Conservation (phyloP, 345 rosid genomes). For the Eutrema heterophyllum region DNA sequence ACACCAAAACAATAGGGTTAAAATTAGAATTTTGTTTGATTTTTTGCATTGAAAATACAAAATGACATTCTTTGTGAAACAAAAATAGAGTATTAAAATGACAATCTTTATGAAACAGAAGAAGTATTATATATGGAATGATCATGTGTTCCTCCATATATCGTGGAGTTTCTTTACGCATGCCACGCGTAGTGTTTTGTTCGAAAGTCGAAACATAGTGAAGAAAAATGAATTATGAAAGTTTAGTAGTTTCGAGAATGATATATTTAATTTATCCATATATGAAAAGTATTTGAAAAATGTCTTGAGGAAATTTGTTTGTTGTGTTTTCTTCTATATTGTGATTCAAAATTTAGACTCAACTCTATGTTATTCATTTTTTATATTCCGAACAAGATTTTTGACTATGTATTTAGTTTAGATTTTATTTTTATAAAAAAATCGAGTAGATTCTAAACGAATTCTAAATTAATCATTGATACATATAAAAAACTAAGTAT, state of each 20-base stretch:
- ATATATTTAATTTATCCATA: neutral
- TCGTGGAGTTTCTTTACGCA: slow-evolving; percentile 1
- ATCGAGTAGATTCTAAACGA: neutral
- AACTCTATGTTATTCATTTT: neutral
- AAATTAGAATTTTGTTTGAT: too few species aligned
- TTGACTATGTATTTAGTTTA: neutral
- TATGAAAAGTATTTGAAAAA: neutral
- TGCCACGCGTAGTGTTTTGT: slow-evolving; percentile 12
- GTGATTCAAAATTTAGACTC: neutral
- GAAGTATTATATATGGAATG: slow-evolving; percentile 3
- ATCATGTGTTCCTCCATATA: slow-evolving; percentile 25
- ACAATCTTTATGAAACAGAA: too few species aligned
- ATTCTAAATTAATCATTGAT: neutral
- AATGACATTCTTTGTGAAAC: too few species aligned
- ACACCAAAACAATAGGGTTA: too few species aligned
- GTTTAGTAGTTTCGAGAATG: slow-evolving; percentile 19
- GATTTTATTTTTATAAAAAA: too few species aligned
- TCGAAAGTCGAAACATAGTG: neutral
- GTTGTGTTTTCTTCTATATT: neutral
- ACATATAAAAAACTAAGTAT: too few species aligned
- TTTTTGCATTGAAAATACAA: too few species aligned
- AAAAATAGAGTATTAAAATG: too few species aligned
- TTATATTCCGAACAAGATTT: neutral
- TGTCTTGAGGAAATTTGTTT: neutral
- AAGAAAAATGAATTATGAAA: slow-evolving; percentile 12